Evolutionary conservation across 768 basidiomycete genomes (phyloP).

Genomic region (Sporobolomyces roseus): DNA sequence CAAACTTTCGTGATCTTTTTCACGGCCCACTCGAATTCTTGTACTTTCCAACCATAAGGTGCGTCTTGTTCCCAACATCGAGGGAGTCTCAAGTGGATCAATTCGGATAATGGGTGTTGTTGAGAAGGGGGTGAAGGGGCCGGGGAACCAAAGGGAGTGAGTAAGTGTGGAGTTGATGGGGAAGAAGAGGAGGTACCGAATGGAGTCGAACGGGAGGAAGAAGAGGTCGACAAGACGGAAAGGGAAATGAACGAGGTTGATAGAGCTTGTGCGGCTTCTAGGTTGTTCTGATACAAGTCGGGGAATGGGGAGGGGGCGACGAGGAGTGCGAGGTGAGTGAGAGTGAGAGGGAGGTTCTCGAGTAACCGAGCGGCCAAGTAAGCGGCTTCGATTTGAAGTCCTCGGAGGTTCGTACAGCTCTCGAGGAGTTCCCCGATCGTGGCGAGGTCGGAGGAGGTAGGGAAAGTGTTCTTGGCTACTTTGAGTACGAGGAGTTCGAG

Average conservation of each 20-base stretch:
- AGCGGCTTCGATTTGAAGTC: slow-evolving; percentile 2
- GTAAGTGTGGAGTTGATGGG: neutral
- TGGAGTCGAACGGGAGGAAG: neutral
- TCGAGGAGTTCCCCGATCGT: slow-evolving; percentile 19
- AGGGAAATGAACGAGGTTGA: slow-evolving; percentile 18
- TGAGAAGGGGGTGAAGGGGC: neutral
- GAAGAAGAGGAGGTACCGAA: neutral
- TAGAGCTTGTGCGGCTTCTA: slow-evolving; percentile 15
- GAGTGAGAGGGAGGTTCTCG: slow-evolving; percentile 7
- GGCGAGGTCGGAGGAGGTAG: neutral
- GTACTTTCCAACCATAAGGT: neutral
- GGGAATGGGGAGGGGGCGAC: neutral
- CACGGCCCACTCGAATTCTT: slow-evolving; percentile 17
- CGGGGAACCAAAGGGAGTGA: slow-evolving; percentile 13
- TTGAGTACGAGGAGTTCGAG: slow-evolving; percentile 12
- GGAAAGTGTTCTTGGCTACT: neutral
- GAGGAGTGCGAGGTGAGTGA: slow-evolving; percentile 7
- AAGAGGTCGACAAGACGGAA: neutral
- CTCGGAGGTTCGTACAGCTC: slow-evolving; percentile 1
- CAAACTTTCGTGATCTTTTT: slow-evolving; percentile 5
- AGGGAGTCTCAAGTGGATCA: slow-evolving; percentile 6
- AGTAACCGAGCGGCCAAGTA: neutral
- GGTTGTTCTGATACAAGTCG: neutral
- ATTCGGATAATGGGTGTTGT: neutral
- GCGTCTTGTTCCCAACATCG: slow-evolving; percentile 15